These are phyloP conservation scores for Cladosporium austrohemisphaericum DNA, from an alignment of 2,329 filamentous ascomycete genomes.

Conservation along the genomic window DNA sequence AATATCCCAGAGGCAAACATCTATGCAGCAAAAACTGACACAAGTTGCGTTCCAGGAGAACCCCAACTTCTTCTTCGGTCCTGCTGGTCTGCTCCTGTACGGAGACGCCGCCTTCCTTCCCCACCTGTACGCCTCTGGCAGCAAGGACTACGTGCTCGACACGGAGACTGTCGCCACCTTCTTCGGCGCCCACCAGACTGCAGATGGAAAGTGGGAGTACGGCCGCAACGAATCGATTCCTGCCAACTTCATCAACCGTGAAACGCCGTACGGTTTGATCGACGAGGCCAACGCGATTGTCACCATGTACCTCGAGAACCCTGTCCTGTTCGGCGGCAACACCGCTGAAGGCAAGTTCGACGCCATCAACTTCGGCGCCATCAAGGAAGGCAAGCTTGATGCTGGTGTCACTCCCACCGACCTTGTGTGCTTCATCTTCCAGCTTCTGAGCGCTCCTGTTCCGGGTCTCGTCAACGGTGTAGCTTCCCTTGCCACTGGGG, in stretches of 20 bases:
- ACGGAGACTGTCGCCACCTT: slow-evolving; percentile 21
- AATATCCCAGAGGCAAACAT: no score
- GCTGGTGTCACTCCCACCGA: slow-evolving; percentile 22
- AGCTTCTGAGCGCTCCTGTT: slow-evolving; percentile 34
- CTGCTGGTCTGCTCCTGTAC: slow-evolving; percentile 36
- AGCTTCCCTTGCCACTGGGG: slow-evolving; percentile 28
- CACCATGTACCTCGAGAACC: slow-evolving; percentile 35
- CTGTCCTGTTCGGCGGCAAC: slow-evolving; percentile 42
- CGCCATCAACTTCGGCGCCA: slow-evolving; percentile 33
- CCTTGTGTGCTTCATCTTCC: slow-evolving; percentile 38
- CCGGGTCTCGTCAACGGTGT: slow-evolving; percentile 33
- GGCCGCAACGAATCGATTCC: slow-evolving; percentile 21
- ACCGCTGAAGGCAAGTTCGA: slow-evolving; percentile 38
- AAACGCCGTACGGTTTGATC: slow-evolving; percentile 1
- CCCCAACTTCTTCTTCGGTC: slow-evolving; percentile 41
- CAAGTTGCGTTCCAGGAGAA: no score
- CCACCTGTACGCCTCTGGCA: slow-evolving; percentile 26
- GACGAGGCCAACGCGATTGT: not conserved
- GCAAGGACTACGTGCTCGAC: not conserved
- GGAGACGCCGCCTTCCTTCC: slow-evolving; percentile 43
- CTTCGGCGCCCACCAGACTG: slow-evolving; percentile 27
- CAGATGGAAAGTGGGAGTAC: slow-evolving; percentile 38
- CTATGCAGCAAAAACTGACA: no score
- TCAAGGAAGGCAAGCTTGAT: slow-evolving; percentile 35
- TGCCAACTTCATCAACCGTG: not conserved